These are phyloP conservation scores for Apiotrichum sp. DNA, from an alignment of 1,284 basidiomycete genomes.

Conservation along the genomic window DNA sequence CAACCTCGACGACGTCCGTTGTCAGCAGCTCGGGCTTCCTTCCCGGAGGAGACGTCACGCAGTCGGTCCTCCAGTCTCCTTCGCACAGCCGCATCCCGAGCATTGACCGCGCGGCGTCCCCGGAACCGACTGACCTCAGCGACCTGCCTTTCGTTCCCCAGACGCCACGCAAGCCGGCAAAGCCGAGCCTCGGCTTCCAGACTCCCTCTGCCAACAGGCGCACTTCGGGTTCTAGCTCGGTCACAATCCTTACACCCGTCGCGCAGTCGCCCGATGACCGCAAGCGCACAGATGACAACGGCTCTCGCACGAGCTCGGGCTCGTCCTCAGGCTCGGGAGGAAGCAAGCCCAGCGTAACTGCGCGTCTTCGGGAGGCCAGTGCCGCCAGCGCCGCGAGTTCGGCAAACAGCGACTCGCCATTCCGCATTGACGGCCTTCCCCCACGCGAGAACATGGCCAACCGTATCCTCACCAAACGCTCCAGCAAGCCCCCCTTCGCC, in stretches of 20 bases:
- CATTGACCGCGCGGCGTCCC: neutral
- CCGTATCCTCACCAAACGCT: slow-evolving; percentile 14
- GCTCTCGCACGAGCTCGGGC: slow-evolving; percentile 1
- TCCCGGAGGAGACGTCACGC: slow-evolving; percentile 2
- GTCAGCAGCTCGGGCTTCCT: neutral
- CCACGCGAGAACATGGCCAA: slow-evolving; percentile 5
- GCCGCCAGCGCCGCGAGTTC: no score
- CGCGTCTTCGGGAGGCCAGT: neutral
- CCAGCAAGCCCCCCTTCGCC: slow-evolving; percentile 13
- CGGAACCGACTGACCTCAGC: neutral
- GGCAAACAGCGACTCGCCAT: no score
- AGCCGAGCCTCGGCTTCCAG: slow-evolving; percentile 36
- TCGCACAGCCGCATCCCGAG: slow-evolving; percentile 2
- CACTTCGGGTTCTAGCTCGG: slow-evolving; percentile 19
- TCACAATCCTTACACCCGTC: slow-evolving; percentile 23
- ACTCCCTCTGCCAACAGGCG: slow-evolving; percentile 31
- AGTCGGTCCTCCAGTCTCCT: neutral
- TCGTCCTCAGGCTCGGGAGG: neutral
- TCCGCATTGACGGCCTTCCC: no score
- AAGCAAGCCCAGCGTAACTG: no score
- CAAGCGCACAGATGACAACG: neutral
- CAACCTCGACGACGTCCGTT: neutral
- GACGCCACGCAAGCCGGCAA: slow-evolving; percentile 36
- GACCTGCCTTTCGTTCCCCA: slow-evolving; percentile 36
- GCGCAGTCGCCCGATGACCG: slow-evolving; percentile 24